Evolutionary conservation across 129 eudicot species (phyloP).

Genomic region (Flaveria robusta): DNA sequence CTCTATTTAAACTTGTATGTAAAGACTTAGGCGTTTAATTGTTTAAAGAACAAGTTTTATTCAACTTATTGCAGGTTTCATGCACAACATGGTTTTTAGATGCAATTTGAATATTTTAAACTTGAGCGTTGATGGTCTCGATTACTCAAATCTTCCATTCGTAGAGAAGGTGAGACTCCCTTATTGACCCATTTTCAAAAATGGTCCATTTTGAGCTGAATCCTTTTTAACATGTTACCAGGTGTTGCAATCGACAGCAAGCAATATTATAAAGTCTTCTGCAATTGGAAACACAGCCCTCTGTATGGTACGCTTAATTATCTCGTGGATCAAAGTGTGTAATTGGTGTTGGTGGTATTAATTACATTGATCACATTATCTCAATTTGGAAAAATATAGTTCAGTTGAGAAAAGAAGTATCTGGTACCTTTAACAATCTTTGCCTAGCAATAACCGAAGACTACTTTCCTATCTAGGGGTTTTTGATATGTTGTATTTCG

Average conservation of each 20-base stretch:
- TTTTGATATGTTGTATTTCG: too few relatives aligned
- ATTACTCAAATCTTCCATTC: slow-evolving; percentile 95
- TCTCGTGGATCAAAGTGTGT: slow-evolving; percentile 99
- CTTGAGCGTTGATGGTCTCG: slow-evolving; percentile 98
- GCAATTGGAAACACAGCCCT: slow-evolving; percentile 98
- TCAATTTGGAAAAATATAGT: too few relatives aligned
- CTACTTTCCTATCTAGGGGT: too few relatives aligned
- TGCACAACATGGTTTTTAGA: slow-evolving; percentile 99
- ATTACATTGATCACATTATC: slow-evolving; percentile 95
- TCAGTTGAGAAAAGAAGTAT: too few relatives aligned
- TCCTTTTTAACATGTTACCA: slow-evolving; percentile 18
- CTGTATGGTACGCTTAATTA: slow-evolving; percentile 97
- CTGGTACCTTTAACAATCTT: too few relatives aligned
- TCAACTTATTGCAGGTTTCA: slow-evolving; percentile 99
- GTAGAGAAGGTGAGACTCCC: slow-evolving; percentile 82
- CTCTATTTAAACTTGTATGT: background rate
- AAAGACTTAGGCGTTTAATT: background rate
- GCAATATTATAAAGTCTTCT: slow-evolving; percentile 94
- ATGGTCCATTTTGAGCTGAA: background rate
- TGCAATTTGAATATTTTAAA: slow-evolving; percentile 92
- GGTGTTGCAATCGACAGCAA: slow-evolving; percentile 99
- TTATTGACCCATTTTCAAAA: background rate
- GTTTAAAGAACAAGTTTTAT: slow-evolving; percentile 58
- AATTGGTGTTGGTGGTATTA: slow-evolving; percentile 98
- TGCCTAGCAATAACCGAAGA: too few relatives aligned